phyloP scores from a whole-genome alignment of 2,329 filamentous ascomycete species.

The Chaetomium sp. region DNA sequence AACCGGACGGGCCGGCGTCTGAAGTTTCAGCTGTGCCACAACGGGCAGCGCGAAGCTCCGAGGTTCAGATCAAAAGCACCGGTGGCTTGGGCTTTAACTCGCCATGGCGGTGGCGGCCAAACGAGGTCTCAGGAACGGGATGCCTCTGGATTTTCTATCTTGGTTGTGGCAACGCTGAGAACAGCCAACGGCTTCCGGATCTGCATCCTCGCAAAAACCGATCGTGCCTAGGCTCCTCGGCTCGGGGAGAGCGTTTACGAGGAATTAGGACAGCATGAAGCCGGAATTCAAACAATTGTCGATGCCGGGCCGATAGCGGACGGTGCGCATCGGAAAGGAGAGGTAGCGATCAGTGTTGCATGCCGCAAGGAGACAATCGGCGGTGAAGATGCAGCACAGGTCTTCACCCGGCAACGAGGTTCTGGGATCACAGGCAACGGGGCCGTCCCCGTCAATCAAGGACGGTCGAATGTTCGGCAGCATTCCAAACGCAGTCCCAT shows the following conservation, averaged over 20 bases:
- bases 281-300: neutral
- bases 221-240: neutral
- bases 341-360: constrained; percentile 17
- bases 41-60: neutral
- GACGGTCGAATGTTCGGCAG: neutral
- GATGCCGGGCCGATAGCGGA: constrained; percentile 8
- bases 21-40: constrained; percentile 8
- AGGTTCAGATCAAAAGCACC: neutral
- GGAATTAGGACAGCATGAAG: neutral
- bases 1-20: neutral
- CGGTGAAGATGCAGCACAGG: constrained; percentile 24
- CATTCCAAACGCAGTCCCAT: neutral
- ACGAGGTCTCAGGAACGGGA: constrained; percentile 1
- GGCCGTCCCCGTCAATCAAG: neutral
- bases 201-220: neutral
- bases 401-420: constrained; percentile 23
- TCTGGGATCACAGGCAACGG: neutral
- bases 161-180: constrained; percentile 23
- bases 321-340: neutral
- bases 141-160: constrained; percentile 18
- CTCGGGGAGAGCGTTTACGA: neutral
- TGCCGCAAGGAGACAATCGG: constrained; percentile 22
- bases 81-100: constrained; percentile 14
- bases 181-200: neutral
- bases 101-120: constrained; percentile 27